Conservation (phyloP, 2,329 filamentous ascomycete species). For the Colletotrichum abscissum region DNA sequence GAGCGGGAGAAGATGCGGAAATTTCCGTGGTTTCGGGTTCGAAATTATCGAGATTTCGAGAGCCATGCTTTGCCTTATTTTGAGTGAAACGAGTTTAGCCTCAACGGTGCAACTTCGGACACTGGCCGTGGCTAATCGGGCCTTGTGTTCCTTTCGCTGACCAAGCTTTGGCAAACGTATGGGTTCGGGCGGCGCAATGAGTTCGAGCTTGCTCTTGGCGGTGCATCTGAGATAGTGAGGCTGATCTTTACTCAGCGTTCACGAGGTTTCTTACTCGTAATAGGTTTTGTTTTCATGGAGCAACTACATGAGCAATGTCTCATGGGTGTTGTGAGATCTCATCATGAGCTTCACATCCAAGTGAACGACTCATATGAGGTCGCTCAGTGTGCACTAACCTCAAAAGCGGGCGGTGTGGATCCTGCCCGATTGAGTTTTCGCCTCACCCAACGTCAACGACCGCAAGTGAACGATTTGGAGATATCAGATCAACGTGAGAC, state of each 20-base stretch:
- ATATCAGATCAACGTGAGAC: background rate
- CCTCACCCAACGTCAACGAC: constrained; percentile 15
- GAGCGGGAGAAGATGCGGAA: constrained; percentile 32
- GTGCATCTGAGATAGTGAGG: background rate
- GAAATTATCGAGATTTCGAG: background rate
- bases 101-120: background rate
- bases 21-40: background rate
- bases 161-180: background rate
- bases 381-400: background rate
- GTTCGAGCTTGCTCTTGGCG: background rate
- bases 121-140: constrained; percentile 6
- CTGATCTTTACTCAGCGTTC: background rate
- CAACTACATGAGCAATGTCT: background rate
- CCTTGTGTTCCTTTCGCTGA: background rate
- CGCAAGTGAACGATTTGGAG: background rate
- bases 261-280: background rate
- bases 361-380: background rate
- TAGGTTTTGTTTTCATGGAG: too few relatives aligned
- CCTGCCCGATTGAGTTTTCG: constrained; percentile 34
- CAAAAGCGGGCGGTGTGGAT: constrained; percentile 27
- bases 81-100: background rate
- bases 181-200: background rate
- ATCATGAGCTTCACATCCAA: background rate
- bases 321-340: background rate
- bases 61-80: background rate